Evolutionary conservation across 2,329 filamentous ascomycete species (phyloP), one percentile per base, ranked within the genome.

Genomic region (Colletotrichum lini): DNA sequence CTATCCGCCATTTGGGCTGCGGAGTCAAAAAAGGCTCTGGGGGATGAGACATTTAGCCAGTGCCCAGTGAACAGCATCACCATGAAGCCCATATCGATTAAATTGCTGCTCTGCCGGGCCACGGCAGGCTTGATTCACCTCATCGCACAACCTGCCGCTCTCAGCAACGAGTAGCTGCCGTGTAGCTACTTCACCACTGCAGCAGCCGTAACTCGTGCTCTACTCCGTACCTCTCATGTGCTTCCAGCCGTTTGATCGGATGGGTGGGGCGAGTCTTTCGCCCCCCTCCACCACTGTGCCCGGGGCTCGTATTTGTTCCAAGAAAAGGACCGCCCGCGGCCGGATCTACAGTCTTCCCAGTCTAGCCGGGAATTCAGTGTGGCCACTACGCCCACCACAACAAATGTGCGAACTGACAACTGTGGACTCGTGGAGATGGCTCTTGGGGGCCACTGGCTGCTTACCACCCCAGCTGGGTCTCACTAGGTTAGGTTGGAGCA

Each of bases 281-380:
- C 59, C 65, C 23, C 23, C 54, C 50, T 35, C 30, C 35, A 38
- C 40, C 50, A 60, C 40, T 45, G 65, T 30, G 38, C 35, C 54
- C 54, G 58, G 38, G 47, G 62, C 67, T 66, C 67, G 67, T 70
- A 70, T 70, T 70, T 70, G 63, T 57, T 70, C 67, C 56, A 70
- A 67, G 67, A 70, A 71, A 71, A 71, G 68, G 64, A 68, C 68
- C 38, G 57, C 38, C 65, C 65, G 21, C 38, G 52, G 42, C 68
- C 58, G 40, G 68, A 71, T 71, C 68, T 71, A 63, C 68, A 58
- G 64, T 49, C 30, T 44, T 65, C 35, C 61, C 52, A 40, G 60
- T 38, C 61, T 49, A 59, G 59, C 35, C 42, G 45, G 16, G 35
- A 18, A 18, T 23, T 66, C 38, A 42, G 30, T 59, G 56, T 38